Percentiles rank a stretch among this genome's conserved stretches.
phyloP scores from a whole-genome alignment of 2,329 filamentous ascomycete genomes.

The Fusarium praegraminearum region DNA sequence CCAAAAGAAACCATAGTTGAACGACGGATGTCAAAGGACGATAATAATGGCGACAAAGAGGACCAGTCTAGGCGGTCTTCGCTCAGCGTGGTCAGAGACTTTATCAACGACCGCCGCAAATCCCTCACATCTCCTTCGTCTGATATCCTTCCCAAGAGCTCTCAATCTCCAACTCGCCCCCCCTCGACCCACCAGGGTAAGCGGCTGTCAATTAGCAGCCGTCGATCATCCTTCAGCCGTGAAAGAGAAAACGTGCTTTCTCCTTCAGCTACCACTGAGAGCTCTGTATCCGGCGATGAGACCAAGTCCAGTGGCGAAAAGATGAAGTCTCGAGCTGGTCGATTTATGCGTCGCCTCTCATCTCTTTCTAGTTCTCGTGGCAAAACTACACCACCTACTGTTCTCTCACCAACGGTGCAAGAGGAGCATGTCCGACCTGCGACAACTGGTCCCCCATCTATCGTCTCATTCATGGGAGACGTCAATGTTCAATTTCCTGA shows the following conservation, averaged over 20 bases:
- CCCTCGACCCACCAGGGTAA: constrained; percentile 60
- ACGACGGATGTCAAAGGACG: constrained; percentile 59
- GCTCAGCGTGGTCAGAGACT: constrained; percentile 69
- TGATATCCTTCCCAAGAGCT: constrained; percentile 54
- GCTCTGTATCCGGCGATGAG: constrained; percentile 62
- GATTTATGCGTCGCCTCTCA: constrained; percentile 70
- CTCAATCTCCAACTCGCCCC: constrained; percentile 61
- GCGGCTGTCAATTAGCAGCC: constrained; percentile 75
- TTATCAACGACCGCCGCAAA: constrained; percentile 70
- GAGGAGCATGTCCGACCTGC: constrained; percentile 57
- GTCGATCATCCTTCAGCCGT: constrained; percentile 63
- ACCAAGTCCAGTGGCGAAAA: constrained; percentile 58
- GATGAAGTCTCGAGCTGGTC: constrained; percentile 64
- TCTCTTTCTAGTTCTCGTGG: constrained; percentile 62
- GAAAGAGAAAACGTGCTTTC: constrained; percentile 55
- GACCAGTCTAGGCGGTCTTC: constrained; percentile 66
- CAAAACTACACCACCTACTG: constrained; percentile 59
- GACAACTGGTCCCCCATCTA: constrained; percentile 52
- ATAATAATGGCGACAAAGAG: constrained; percentile 52
- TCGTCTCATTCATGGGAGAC: constrained; percentile 81
- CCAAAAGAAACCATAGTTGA: constrained; percentile 62
- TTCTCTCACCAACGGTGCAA: constrained; percentile 63
- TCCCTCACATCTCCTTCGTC: constrained; percentile 62
- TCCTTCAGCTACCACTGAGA: constrained; percentile 58
- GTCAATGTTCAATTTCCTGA: constrained; percentile 98